Evolutionary conservation across 1,139 yeast species (phyloP).

Genomic region (Saccharomycopsis hybrid): DNA sequence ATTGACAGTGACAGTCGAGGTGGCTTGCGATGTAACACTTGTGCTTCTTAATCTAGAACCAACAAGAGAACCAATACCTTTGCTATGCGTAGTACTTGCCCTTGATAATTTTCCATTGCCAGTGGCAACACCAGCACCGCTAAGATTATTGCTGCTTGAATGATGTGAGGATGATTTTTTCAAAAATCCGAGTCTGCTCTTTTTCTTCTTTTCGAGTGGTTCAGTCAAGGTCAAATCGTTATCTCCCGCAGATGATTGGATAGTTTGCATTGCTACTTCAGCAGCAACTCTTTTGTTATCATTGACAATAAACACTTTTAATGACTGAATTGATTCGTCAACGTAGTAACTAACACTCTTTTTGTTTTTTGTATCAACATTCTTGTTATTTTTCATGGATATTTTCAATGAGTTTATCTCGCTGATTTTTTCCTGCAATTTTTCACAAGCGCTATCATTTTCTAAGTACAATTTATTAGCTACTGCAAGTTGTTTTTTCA

Average conservation of each 20-base stretch:
- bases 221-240: constrained; percentile 52
- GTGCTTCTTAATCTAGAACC: constrained; percentile 5
- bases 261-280: constrained; percentile 86
- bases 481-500: constrained; percentile 61
- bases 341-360: constrained; percentile 27
- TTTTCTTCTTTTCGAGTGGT: constrained; percentile 40
- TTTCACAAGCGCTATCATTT: constrained; percentile 31
- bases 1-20: constrained; percentile 22
- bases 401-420: constrained; percentile 32
- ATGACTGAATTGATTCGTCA: constrained; percentile 45
- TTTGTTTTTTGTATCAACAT: constrained; percentile 27
- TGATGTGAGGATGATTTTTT: constrained; percentile 15
- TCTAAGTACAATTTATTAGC: constrained; percentile 28
- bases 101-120: background rate
- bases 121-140: background rate
- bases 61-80: background rate
- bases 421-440: constrained; percentile 22
- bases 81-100: background rate
- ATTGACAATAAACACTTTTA: constrained; percentile 61
- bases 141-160: background rate
- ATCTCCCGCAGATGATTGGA: constrained; percentile 80
- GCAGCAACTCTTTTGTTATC: constrained; percentile 69
- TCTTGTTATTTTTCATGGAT: constrained; percentile 28
- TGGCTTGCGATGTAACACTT: constrained; percentile 22
- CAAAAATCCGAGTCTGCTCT: constrained; percentile 31